Conservation (phyloP, 495 filamentous ascomycete genomes). For the Parathielavia hyrcaniae region DNA sequence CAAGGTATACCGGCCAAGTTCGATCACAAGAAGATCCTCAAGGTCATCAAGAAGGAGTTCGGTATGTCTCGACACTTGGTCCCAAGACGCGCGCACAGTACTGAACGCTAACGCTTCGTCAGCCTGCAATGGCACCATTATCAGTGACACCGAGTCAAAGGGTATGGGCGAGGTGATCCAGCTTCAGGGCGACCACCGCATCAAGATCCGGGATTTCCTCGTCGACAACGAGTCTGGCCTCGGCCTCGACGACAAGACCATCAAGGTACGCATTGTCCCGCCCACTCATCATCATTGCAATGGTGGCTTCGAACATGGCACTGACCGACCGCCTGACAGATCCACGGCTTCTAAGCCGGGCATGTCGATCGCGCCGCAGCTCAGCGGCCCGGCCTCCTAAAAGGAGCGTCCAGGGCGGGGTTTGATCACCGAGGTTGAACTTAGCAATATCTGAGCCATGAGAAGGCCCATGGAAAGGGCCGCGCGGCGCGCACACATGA, state of each 20-base stretch:
- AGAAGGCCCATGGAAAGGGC: constrained; percentile 11
- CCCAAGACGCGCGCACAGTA: not conserved
- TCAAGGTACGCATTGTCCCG: constrained; percentile 61
- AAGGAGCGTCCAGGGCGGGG: constrained; percentile 19
- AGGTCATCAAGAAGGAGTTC: constrained; percentile 99
- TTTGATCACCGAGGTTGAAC: constrained; percentile 4
- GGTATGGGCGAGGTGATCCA: constrained; percentile 98
- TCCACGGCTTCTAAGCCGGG: constrained; percentile 69
- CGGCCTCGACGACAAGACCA: constrained; percentile 88
- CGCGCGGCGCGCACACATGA: constrained; percentile 28
- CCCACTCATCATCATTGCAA: not conserved
- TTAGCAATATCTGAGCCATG: constrained; percentile 21
- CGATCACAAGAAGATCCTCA: constrained; percentile 98
- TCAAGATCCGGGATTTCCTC: constrained; percentile 96
- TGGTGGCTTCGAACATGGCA: constrained; percentile 1
- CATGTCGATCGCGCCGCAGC: constrained; percentile 33
- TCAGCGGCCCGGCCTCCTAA: constrained; percentile 17
- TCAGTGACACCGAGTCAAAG: constrained; percentile 71
- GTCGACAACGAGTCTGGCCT: constrained; percentile 89
- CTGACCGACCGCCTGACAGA: constrained; percentile 31
- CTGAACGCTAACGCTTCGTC: constrained; percentile 16
- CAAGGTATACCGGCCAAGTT: constrained; percentile 97
- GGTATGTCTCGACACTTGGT: constrained; percentile 50
- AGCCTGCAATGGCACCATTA: constrained; percentile 99
- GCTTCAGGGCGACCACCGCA: constrained; percentile 97